phyloP scores from a whole-genome alignment of 2,329 filamentous ascomycete species.

The Fusarium citri region DNA sequence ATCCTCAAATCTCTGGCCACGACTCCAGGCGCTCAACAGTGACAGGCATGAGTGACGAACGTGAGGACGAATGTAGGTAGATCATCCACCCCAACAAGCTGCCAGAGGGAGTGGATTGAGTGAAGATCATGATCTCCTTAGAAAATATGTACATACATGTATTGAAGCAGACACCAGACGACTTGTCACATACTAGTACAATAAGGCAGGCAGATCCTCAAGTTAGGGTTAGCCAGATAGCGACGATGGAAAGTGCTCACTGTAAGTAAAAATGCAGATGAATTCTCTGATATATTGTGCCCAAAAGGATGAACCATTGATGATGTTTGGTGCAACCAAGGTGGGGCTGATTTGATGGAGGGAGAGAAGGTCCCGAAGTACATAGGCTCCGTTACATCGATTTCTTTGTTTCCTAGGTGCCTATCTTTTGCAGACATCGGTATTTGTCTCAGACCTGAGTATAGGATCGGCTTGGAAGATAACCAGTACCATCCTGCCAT shows the following conservation, averaged over 20 bases:
- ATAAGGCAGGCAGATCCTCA: neutral
- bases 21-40: neutral
- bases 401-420: constrained; percentile 6
- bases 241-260: constrained; percentile 6
- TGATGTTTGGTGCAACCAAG: constrained; percentile 13
- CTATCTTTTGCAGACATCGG: neutral
- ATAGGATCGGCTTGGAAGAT: neutral
- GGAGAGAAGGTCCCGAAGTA: neutral
- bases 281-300: neutral
- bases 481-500: neutral
- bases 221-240: constrained; percentile 1
- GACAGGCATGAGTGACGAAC: constrained; percentile 17
- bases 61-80: constrained; percentile 11
- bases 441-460: neutral
- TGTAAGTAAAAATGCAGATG: neutral
- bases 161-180: constrained; percentile 31
- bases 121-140: constrained; percentile 30
- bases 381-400: neutral
- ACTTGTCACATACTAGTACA: constrained; percentile 19
- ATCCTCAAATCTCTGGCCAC: neutral
- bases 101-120: constrained; percentile 26
- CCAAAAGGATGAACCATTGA: constrained; percentile 14
- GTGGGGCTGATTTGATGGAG: constrained; percentile 19
- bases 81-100: constrained; percentile 12
- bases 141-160: neutral